Evolutionary conservation across 495 filamentous ascomycete species (phyloP).

Genomic region (Chaetomium cochliodes): DNA sequence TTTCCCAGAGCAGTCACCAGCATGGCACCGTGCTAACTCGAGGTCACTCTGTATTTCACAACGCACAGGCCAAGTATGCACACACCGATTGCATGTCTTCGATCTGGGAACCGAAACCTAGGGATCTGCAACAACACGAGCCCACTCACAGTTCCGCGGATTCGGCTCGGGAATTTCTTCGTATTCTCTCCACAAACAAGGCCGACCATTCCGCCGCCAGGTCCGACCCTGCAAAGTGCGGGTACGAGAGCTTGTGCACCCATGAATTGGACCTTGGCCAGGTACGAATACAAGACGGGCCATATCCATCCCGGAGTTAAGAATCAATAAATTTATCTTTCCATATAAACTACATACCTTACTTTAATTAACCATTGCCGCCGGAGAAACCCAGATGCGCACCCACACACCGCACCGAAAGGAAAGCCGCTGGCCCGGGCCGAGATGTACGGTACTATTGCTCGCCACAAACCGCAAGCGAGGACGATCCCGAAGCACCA

Average conservation of each 20-base stretch:
- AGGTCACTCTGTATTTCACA: no score
- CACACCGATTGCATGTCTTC: no score
- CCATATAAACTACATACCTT: no score
- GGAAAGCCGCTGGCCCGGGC: neutral
- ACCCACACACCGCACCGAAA: neutral
- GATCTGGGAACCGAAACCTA: no score
- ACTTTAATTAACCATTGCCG: neutral
- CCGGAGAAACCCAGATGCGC: neutral
- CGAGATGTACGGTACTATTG: neutral
- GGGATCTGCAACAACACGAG: neutral
- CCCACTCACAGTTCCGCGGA: neutral
- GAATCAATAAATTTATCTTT: neutral
- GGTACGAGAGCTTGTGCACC: conserved; percentile 6
- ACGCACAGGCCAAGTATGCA: no score
- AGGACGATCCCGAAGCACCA: neutral
- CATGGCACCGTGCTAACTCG: neutral
- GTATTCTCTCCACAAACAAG: conserved; percentile 9
- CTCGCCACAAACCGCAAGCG: neutral
- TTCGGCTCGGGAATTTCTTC: conserved; percentile 8
- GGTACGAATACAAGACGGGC: neutral
- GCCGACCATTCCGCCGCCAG: conserved; percentile 3
- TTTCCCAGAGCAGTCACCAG: neutral
- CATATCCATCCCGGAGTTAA: neutral
- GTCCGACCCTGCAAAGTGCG: neutral
- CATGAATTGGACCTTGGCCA: conserved; percentile 4